Evolutionary conservation across 257 asterid genomes (phyloP).

Genomic region (Capsicum chinense): DNA sequence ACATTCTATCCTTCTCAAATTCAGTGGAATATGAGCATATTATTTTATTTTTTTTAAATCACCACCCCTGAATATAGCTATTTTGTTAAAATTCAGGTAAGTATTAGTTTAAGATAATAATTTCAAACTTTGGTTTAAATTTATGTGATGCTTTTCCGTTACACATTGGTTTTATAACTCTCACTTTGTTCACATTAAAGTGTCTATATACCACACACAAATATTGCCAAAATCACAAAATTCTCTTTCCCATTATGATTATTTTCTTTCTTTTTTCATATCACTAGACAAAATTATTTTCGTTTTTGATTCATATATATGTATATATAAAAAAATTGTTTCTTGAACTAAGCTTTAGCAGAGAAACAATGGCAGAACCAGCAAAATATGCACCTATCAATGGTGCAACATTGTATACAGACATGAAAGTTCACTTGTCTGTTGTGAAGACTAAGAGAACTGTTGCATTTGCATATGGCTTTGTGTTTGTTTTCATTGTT

Average conservation of each 20-base stretch:
- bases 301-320: background rate
- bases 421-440: conserved; percentile 59
- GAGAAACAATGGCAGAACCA: conserved; percentile 56
- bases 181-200: background rate
- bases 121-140: background rate
- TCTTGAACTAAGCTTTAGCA: background rate
- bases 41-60: background rate
- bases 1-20: no score
- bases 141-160: background rate
- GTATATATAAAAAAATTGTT: background rate
- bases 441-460: conserved; percentile 49
- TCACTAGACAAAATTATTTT: background rate
- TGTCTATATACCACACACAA: background rate
- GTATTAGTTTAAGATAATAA: background rate
- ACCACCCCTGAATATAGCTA: background rate
- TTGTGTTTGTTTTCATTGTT: conserved; percentile 62
- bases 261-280: background rate
- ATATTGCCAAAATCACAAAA: background rate
- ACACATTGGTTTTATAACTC: background rate
- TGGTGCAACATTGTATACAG: conserved; percentile 58
- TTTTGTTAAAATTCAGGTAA: background rate
- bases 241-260: background rate
- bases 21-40: no score
- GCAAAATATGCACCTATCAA: conserved; percentile 62
- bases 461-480: conserved; percentile 52